Conservation (phyloP, 306 rosid genomes). For the Quercus glauca region DNA sequence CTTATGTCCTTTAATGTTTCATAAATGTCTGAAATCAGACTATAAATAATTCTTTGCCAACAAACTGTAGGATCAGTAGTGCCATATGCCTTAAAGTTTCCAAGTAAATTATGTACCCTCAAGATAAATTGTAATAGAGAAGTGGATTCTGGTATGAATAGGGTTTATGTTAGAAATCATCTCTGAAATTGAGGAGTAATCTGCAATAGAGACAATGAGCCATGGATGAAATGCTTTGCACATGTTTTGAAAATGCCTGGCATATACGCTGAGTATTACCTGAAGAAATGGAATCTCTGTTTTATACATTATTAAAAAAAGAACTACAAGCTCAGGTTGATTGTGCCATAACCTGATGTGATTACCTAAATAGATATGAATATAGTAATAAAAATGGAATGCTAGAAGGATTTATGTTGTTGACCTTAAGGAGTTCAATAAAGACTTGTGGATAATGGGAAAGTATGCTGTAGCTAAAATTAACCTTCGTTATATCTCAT, state of each 20-base stretch:
- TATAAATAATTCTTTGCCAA: not conserved
- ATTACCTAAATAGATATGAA: not conserved
- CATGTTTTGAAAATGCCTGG: not conserved
- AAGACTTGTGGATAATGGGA: not conserved
- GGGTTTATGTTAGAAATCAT: not conserved
- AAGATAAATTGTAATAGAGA: not conserved
- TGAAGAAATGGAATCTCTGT: not conserved
- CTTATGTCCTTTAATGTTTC: not conserved
- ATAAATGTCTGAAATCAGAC: not conserved
- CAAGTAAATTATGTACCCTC: not conserved
- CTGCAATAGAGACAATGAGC: not conserved
- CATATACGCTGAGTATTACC: not conserved
- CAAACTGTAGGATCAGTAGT: not conserved
- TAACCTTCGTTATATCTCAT: not conserved
- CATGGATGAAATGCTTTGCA: not conserved
- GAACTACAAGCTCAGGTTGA: not conserved
- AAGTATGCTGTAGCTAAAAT: not conserved
- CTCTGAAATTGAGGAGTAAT: not conserved
- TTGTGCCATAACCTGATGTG: not conserved
- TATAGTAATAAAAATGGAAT: not conserved
- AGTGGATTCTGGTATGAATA: not conserved
- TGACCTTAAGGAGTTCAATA: not conserved
- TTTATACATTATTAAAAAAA: not conserved
- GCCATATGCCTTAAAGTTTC: not conserved
- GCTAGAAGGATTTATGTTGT: not conserved